Evolutionary conservation across 1,284 basidiomycete genomes (phyloP), one percentile per base, ranked within the genome.

Genomic region (Pseudozyma hubeiensis): DNA sequence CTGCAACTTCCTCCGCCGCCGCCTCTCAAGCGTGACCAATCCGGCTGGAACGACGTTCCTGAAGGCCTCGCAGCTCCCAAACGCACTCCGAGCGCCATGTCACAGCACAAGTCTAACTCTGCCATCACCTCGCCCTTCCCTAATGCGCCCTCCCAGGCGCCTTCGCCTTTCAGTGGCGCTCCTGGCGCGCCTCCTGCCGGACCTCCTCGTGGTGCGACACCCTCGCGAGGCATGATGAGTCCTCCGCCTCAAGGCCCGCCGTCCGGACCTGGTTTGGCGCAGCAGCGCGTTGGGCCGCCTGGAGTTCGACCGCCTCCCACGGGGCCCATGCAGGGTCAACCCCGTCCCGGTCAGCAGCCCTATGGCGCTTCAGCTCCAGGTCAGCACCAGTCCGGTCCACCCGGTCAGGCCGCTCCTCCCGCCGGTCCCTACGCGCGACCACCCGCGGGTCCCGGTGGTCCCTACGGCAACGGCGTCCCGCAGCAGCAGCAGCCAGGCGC

Each of bases 1-100:
- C 70, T 61, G 40, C 62, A 63, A 34, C 77, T 82, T 3, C 83
- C 84, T 8, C 85, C 86, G 4, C 86, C 84, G 3, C 77, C 86
- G 4, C 87, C 86, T 5, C 80, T 86, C 29, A 90, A 90, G 74
- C 88, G 89, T 37, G 85, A 86, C 44, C 91, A 91, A 65, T 90
- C 90, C 10, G 93, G 93, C 0, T 98, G 94, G 94, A 98, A 98
- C 81, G 95, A 98, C 80, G 90, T 92, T 0, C 93, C 93, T 2
- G 85, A 57, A 30, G 64, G 68, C 6, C 53, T 71, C 2, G 41
- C 57, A 31, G 75, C 74, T 10, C 75, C 81, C 29, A 86, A 88
- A 52, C 76, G 78, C 19, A 74, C 78, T 11, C 56, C 75, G 10
- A 78, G 75, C 41, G 79, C 79, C 30, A 74, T 78, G 70, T 75